Evolutionary conservation across 1,284 basidiomycete species (phyloP), one percentile per base, ranked within the genome.

Genomic region (Pisolithus thermaeus): DNA sequence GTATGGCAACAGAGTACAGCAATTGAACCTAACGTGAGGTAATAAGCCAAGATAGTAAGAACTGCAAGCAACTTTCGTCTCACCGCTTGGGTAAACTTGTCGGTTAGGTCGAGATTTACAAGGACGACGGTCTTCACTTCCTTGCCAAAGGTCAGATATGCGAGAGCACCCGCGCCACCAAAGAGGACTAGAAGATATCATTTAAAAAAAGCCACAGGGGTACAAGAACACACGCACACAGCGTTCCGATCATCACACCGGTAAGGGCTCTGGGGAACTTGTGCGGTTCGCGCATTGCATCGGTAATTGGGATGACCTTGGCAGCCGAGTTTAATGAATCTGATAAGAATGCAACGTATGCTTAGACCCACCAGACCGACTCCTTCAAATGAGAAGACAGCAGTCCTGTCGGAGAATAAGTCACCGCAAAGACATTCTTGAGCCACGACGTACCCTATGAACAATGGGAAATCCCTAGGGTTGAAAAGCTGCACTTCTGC

Each of bases 351-450:
- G 12, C 32, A 36, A 27, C 23, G n/a, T 36, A 18, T 51, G 14
- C 27, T n/a, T 36, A 41, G 41, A 69, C 83, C 59, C 59, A 90
- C 89, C 68, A 99, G 74, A 46, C 97, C 96, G 59, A 99, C 92
- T 16, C 96, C 96, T 70, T 99, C 97, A 59, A 99, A 99, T 0
- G 97, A 94, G 68, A 98, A 99, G 22, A 99, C 96, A 4, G 96
- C 96, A 16, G 97, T 98, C 23, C 92, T 90, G 50, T 36, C 41
- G 43, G 11, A 32, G 48, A 35, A 25, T 50, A 14, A 57, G 46
- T 20, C 44, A 51, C 48, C 41, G 23, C 27, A 22, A 11, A 23
- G 38, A 32, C 49, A 25, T 30, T 43, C 27, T 49, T 16, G 16
- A 27, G 35, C 40, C 9, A 7, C 20, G 14, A 72, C 82, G 57